Conservation (phyloP, 192 early-diverging fungal genomes). For the Coemansia sp. region DNA sequence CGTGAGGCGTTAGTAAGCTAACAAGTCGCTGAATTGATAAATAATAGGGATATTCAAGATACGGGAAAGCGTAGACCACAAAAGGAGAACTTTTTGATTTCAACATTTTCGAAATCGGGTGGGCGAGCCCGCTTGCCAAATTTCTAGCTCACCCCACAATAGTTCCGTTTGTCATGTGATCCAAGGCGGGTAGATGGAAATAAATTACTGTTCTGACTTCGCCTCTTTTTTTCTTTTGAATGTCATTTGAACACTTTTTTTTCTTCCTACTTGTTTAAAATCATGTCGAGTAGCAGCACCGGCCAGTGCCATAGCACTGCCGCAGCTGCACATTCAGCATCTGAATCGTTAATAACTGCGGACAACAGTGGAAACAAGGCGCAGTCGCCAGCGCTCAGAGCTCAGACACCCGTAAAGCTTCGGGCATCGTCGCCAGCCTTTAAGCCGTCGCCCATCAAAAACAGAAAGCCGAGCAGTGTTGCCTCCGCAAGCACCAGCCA, state of each 20-base stretch:
- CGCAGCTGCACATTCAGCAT: background rate
- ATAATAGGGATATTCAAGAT: background rate
- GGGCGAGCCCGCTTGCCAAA: background rate
- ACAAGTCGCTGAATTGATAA: background rate
- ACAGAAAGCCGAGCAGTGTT: background rate
- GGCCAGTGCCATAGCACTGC: background rate
- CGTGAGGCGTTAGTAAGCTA: background rate
- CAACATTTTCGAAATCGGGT: background rate
- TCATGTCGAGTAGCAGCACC: constrained; percentile 1
- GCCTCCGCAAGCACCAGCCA: constrained; percentile 2
- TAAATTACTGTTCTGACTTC: too few relatives aligned
- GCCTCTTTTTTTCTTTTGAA: too few relatives aligned
- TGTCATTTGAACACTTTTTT: too few relatives aligned
- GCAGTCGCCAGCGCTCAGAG: constrained; percentile 9
- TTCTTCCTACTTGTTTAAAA: background rate
- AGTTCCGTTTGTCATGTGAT: background rate
- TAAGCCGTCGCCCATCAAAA: constrained; percentile 29
- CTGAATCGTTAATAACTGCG: background rate
- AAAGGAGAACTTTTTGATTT: background rate
- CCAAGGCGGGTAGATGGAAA: background rate
- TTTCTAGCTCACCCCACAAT: background rate
- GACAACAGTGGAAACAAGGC: background rate
- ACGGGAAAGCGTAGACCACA: background rate
- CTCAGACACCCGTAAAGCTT: constrained; percentile 23
- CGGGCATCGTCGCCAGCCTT: constrained; percentile 53